Percentiles rank a stretch among this genome's conserved stretches.
Evolutionary conservation across 2,329 filamentous ascomycete genomes (phyloP).

Genomic region (Blastomyces parvus): DNA sequence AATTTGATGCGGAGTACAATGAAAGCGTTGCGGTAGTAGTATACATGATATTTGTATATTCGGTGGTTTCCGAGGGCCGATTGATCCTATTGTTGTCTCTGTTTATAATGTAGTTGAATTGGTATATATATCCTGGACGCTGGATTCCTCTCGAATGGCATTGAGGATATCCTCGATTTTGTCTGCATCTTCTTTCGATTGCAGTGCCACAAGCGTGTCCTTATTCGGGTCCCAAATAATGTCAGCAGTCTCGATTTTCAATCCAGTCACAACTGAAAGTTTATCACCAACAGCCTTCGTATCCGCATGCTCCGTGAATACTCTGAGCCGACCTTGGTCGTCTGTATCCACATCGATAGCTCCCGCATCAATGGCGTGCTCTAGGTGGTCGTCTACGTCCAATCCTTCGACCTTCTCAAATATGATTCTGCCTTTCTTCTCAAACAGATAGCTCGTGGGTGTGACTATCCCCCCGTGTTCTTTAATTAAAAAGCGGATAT

Average conservation of each 20-base stretch:
- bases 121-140: slow-evolving; percentile 69
- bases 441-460: slow-evolving; percentile 75
- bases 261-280: slow-evolving; percentile 52
- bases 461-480: slow-evolving; percentile 59
- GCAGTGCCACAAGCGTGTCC: slow-evolving; percentile 60
- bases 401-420: slow-evolving; percentile 51
- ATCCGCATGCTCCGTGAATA: slow-evolving; percentile 59
- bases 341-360: slow-evolving; percentile 50
- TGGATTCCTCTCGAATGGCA: slow-evolving; percentile 52
- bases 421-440: slow-evolving; percentile 64
- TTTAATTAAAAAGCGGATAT: slow-evolving; percentile 63
- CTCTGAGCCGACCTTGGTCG: slow-evolving; percentile 58
- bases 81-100: not conserved
- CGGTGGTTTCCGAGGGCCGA: not conserved
- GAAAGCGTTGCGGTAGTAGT: slow-evolving; percentile 55
- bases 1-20: slow-evolving; percentile 73
- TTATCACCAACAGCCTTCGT: slow-evolving; percentile 56
- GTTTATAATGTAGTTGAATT: slow-evolving; percentile 41
- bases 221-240: slow-evolving; percentile 79
- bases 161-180: slow-evolving; percentile 51
- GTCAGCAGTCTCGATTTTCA: slow-evolving; percentile 64
- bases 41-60: slow-evolving; percentile 15
- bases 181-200: slow-evolving; percentile 47
- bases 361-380: slow-evolving; percentile 76
- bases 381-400: slow-evolving; percentile 61